Conservation (phyloP, 805 yeast genomes). For the Starmerella geochares region DNA sequence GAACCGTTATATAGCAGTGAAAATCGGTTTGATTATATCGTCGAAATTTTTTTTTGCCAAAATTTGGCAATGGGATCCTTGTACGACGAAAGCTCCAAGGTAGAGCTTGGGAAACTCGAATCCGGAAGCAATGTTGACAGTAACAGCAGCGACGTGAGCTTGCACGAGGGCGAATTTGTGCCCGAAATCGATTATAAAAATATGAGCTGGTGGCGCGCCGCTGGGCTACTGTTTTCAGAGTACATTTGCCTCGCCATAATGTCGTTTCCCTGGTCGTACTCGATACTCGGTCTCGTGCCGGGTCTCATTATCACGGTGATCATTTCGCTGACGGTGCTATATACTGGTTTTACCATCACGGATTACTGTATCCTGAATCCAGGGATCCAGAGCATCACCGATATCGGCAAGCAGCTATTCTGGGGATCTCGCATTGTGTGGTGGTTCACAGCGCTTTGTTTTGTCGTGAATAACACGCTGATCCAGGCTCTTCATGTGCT, state of each 20-base stretch:
- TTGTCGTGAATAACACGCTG: slow-evolving; percentile 45
- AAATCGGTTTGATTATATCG: no score
- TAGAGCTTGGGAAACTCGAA: background rate
- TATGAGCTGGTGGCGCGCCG: slow-evolving; percentile 51
- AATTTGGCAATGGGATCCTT: background rate
- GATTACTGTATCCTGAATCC: slow-evolving; percentile 49
- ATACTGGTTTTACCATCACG: slow-evolving; percentile 46
- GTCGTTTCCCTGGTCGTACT: slow-evolving; percentile 60
- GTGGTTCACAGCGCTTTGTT: slow-evolving; percentile 48
- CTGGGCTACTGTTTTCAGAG: slow-evolving; percentile 50
- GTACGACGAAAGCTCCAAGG: background rate
- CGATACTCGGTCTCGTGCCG: slow-evolving; percentile 49
- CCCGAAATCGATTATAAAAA: slow-evolving; percentile 38
- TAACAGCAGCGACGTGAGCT: background rate
- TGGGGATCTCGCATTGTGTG: slow-evolving; percentile 45
- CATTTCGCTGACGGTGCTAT: slow-evolving; percentile 42
- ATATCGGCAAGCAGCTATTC: slow-evolving; percentile 48
- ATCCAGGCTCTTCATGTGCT: slow-evolving; percentile 51
- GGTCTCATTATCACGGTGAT: slow-evolving; percentile 47
- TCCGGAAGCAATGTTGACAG: background rate
- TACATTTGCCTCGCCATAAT: slow-evolving; percentile 52
- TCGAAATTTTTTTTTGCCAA: background rate
- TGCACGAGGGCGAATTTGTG: background rate
- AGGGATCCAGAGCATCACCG: slow-evolving; percentile 44
- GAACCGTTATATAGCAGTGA: background rate